Conservation (phyloP, 345 rosid species). For the Populus nigra region DNA sequence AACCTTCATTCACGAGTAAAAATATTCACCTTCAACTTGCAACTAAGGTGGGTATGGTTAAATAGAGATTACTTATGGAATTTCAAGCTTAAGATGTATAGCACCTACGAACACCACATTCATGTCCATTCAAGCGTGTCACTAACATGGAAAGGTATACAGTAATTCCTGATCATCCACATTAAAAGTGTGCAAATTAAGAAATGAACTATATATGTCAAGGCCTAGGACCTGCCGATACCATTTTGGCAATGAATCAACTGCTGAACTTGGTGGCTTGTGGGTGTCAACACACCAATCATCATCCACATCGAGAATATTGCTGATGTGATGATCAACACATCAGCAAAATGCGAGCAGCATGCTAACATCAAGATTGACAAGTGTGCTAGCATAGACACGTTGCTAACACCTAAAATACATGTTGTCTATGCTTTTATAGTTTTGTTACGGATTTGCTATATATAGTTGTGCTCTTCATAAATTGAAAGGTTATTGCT, state of each 20-base stretch:
- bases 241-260: background rate
- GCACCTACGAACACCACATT: background rate
- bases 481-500: too few relatives aligned
- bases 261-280: background rate
- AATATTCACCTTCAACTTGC: background rate
- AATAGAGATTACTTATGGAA: too few relatives aligned
- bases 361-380: background rate
- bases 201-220: background rate
- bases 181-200: background rate
- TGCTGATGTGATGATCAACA: background rate
- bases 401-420: background rate
- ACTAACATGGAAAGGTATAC: background rate
- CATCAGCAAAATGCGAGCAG: background rate
- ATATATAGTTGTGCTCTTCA: too few relatives aligned
- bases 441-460: too few relatives aligned
- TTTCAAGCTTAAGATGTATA: background rate
- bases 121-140: background rate
- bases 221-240: background rate
- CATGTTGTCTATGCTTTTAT: background rate
- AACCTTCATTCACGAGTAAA: background rate
- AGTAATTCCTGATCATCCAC: background rate
- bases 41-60: too few relatives aligned
- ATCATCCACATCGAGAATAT: background rate
- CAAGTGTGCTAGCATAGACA: background rate
- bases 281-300: background rate